These are phyloP conservation scores for Colletotrichum plurivorum DNA, from an alignment of 2,329 filamentous ascomycete species.

Conservation along the genomic window DNA sequence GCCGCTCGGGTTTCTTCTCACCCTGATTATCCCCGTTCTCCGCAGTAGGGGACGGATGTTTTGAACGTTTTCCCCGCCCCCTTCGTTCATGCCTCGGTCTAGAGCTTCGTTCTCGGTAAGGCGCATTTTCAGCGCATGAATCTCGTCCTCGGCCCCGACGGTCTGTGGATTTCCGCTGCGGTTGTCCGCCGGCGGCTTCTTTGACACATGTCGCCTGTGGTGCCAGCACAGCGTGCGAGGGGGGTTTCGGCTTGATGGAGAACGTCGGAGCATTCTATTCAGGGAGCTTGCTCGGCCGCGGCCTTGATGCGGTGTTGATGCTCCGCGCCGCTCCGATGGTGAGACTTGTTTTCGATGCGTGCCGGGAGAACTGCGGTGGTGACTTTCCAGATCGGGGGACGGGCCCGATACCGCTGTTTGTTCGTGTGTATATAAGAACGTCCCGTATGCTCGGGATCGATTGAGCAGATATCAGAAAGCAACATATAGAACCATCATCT, in stretches of 20 bases:
- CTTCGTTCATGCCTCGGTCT: slow-evolving; percentile 24
- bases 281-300: background rate
- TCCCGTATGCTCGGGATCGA: background rate
- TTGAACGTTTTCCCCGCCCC: background rate
- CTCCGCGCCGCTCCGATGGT: slow-evolving; percentile 19
- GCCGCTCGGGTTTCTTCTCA: background rate
- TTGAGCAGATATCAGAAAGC: background rate
- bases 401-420: background rate
- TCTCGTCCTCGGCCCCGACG: background rate
- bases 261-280: background rate
- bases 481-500: background rate
- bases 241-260: background rate
- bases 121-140: background rate
- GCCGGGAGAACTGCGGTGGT: slow-evolving; percentile 14
- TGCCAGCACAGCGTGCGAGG: background rate
- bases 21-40: background rate
- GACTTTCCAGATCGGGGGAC: slow-evolving; percentile 14
- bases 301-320: background rate
- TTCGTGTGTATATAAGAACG: slow-evolving; percentile 11
- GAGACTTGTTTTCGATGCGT: slow-evolving; percentile 15
- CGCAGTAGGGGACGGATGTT: background rate
- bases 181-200: background rate
- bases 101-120: background rate
- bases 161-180: slow-evolving; percentile 16
- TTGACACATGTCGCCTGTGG: background rate